Evolutionary conservation across 331 rosid genomes (phyloP), one percentile per base, ranked within the genome.

Genomic region (Phaseolus coccineus): DNA sequence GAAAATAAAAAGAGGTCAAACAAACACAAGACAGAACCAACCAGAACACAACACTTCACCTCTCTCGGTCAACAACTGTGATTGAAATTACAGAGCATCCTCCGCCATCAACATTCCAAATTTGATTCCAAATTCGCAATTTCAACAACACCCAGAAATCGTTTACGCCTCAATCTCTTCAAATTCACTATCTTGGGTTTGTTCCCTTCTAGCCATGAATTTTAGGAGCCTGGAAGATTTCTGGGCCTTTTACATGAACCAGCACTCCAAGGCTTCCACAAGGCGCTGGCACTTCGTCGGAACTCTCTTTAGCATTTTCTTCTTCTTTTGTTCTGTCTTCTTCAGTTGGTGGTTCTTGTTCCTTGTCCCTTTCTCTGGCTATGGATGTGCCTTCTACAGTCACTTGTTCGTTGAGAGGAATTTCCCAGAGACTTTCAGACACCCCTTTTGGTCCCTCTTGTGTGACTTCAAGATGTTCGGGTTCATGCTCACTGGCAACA

Each of bases 171-270:
- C 33, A 55, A 31, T 19, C 8, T 16, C 56, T 51, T 16, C 6
- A 56, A 55, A 44, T 44, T 66, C 46, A 13, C 27, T n/a, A 51
- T 67, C 56, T 27, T 48, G 6, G 14, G 63, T 51, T 16, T 16
- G 33, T 50, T 51, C 11, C 47, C 55, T 50, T 51, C 62, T 28
- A 74, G 63, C 47, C 14, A 92, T 90, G 96, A 89, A 92, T 85
- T 90, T 92, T 87, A 89, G 97, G 67, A 90, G 87, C 89, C 79
- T 89, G 52, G 97, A 92, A n/a, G 96, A 92, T 85, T 92, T 92
- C 84, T 92, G 96, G 96, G 79, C 81, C 3, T 92, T 90, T 78
- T 92, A 92, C 53, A 57, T 92, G 92, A 92, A 65, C 84, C 97
- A 92, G 50, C 96, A 87, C 87, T 89, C 96, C 6, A 90, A 90